Evolutionary conservation across 140 eudicot genomes (phyloP).

Genomic region (Erigeron philadelphicus): DNA sequence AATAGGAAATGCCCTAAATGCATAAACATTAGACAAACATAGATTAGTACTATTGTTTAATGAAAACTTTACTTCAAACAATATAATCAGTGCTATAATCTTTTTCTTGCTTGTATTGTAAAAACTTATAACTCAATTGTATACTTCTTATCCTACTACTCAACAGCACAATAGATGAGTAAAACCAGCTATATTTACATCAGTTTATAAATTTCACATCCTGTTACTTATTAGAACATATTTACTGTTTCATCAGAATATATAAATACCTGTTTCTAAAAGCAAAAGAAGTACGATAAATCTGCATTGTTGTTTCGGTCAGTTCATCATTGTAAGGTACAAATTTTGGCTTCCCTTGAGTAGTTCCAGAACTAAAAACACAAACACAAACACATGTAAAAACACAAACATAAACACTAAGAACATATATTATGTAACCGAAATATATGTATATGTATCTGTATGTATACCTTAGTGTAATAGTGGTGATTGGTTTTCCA

Average conservation of each 20-base stretch:
- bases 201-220: too few relatives aligned
- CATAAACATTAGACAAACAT: background rate
- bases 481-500: slow-evolving; percentile 60
- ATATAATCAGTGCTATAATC: background rate
- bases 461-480: slow-evolving; percentile 59
- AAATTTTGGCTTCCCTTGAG: slow-evolving; percentile 65
- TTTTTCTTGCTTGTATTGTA: background rate
- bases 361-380: slow-evolving; percentile 35
- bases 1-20: slow-evolving; percentile 65
- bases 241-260: background rate
- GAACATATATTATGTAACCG: background rate
- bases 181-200: too few relatives aligned
- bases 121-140: background rate
- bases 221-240: too few relatives aligned
- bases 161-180: too few relatives aligned
- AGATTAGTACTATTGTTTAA: background rate
- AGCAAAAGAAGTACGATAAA: slow-evolving; percentile 42
- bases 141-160: too few relatives aligned
- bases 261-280: slow-evolving; percentile 26
- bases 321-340: slow-evolving; percentile 65
- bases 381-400: background rate
- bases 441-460: too few relatives aligned
- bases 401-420: too few relatives aligned
- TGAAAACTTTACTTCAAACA: background rate
- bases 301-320: slow-evolving; percentile 46